Base-by-base conservation (phyloP, 805 yeast genomes). In the Clavispora asparagi region DNA sequence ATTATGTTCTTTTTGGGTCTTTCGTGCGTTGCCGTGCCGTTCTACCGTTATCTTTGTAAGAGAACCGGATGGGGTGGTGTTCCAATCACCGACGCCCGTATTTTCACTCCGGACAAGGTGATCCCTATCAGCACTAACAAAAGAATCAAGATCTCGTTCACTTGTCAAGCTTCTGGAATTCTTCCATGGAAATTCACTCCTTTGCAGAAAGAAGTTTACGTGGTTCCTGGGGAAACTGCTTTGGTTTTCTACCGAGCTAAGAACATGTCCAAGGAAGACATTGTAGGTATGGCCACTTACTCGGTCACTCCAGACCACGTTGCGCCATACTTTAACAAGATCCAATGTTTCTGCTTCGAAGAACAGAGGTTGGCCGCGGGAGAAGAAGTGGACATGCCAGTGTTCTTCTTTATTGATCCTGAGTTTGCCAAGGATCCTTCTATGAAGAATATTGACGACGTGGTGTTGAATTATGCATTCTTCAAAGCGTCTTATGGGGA, bases 341-440 rank as follows among this genome's bases (percentile, higher is more conserved):
- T 94, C 59, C 99, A 94, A 65, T 94, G 99, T 66, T 94, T 94
- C 70, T 94, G 99, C 62, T 94, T 94, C 61, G 99, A 94, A 70
- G 99, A 94, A 64, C 99, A 94, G 66, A 79, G 87, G 65, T 73
- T 94, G 53, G 77, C 82, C 45, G 96, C 97, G 2, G 97, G 97
- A 8, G 99, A 94, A 67, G 97, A 94, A 62, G 95, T 94, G 14
- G 99, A 94, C 62, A 94, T 94, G 99, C 99, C 99, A 0, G 88
- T 94, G 8, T 94, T 94, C 70, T 94, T 91, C 77, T 91, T 91
- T 65, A 87, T 91, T 39, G 98, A 91, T 62, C 98, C 98, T 0
- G 98, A 91, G 55, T 92, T 86, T 65, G 94, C 94, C 39, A 81
- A 83, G 48, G 98, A 91, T 62, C 97, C 99, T 6, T 76, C 81